Evolutionary conservation across 2,329 filamentous ascomycete species (phyloP).

Genomic region (Dactylellina drechsleri): DNA sequence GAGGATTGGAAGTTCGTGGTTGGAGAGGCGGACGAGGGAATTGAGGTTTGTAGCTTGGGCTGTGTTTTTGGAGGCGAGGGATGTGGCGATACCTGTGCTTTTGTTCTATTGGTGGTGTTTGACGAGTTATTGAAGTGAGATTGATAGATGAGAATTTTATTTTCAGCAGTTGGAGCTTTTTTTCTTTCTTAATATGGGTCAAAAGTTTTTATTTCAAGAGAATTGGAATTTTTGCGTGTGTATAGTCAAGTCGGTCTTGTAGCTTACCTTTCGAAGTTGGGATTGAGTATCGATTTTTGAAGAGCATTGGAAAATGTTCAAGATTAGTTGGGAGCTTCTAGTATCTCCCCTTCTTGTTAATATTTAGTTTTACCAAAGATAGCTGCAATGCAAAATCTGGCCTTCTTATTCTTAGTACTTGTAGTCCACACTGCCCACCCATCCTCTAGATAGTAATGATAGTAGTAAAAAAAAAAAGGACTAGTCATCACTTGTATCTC

Average conservation of each 20-base stretch:
- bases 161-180: background rate
- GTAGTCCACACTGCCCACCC: no score
- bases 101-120: slow-evolving; percentile 46
- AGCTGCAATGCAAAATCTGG: no score
- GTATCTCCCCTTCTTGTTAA: no score
- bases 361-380: no score
- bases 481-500: background rate
- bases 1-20: slow-evolving; percentile 25
- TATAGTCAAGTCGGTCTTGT: no score
- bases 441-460: no score
- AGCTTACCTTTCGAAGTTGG: no score
- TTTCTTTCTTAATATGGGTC: background rate
- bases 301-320: no score
- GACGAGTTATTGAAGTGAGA: slow-evolving; percentile 23
- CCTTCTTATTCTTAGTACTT: no score
- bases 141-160: slow-evolving; percentile 22
- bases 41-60: slow-evolving; percentile 25
- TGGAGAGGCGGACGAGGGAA: slow-evolving; percentile 37
- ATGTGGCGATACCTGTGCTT: slow-evolving; percentile 36
- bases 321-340: no score
- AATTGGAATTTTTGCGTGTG: background rate
- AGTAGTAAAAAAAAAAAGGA: background rate
- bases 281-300: no score
- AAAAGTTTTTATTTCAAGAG: slow-evolving; percentile 1
- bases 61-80: slow-evolving; percentile 25